Evolutionary conservation across 1,284 basidiomycete genomes (phyloP).

Genomic region (Tilletia caries): DNA sequence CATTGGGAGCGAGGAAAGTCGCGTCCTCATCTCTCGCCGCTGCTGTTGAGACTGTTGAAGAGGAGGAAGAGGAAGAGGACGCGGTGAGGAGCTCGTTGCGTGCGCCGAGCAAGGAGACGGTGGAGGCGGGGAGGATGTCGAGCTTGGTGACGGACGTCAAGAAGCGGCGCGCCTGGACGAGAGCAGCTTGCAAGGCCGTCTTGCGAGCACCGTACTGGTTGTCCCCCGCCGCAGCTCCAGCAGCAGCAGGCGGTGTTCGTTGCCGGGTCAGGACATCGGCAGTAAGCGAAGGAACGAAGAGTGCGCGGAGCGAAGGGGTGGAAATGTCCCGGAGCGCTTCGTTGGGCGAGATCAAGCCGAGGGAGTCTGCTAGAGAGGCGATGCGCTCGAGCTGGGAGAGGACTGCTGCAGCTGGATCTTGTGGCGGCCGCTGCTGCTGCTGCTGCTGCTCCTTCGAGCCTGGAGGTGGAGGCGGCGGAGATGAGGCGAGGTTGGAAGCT

Average conservation of each 20-base stretch:
- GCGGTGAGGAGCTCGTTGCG: slow-evolving; percentile 8
- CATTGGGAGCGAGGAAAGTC: neutral
- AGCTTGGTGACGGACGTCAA: slow-evolving; percentile 20
- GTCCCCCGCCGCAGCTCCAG: slow-evolving; percentile 12
- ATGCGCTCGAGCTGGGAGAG: neutral
- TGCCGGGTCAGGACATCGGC: slow-evolving; percentile 20
- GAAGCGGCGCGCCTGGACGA: slow-evolving; percentile 22
- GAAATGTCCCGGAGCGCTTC: slow-evolving; percentile 38
- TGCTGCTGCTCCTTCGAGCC: neutral
- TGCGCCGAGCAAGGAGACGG: neutral
- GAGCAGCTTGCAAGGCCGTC: slow-evolving; percentile 20
- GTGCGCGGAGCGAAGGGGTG: slow-evolving; percentile 37
- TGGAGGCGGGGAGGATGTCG: slow-evolving; percentile 25
- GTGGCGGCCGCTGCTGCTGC: neutral
- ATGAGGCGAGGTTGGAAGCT: neutral
- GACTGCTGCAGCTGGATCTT: neutral
- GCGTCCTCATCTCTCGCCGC: neutral
- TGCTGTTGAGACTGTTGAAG: too few relatives aligned
- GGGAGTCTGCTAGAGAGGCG: slow-evolving; percentile 26
- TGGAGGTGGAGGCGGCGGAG: slow-evolving; percentile 1
- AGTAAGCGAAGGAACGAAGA: slow-evolving; percentile 36
- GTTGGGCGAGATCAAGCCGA: slow-evolving; percentile 33
- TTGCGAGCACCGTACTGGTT: slow-evolving; percentile 15
- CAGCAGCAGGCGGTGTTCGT: neutral
- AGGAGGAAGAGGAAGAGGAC: neutral